These are phyloP conservation scores for Aspergillus spinulosporus DNA, from an alignment of 2,329 filamentous ascomycete species.

Conservation along the genomic window DNA sequence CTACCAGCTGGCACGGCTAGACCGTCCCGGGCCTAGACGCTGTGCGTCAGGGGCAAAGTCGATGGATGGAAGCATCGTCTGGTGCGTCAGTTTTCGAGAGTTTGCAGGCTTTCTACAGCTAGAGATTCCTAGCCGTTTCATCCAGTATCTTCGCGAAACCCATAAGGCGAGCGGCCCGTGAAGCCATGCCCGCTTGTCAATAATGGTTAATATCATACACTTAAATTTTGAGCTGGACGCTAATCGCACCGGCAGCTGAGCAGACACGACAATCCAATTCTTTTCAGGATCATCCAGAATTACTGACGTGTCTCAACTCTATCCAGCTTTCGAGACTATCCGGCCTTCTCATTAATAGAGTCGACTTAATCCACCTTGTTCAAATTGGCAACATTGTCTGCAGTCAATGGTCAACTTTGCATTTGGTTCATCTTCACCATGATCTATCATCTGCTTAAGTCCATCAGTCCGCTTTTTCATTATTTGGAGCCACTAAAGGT, in stretches of 20 bases:
- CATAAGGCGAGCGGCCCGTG: background rate
- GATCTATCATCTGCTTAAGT: conserved; percentile 1
- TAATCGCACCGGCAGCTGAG: background rate
- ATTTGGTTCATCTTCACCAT: background rate
- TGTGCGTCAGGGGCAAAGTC: conserved; percentile 12
- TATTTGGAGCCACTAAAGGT: background rate
- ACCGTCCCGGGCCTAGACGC: conserved; percentile 6
- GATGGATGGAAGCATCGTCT: conserved; percentile 1
- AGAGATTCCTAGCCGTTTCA: conserved; percentile 1
- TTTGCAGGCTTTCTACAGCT: conserved; percentile 10
- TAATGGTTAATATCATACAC: background rate
- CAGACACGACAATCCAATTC: background rate
- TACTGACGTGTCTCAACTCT: conserved; percentile 5
- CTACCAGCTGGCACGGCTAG: conserved; percentile 15
- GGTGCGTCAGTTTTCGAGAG: conserved; percentile 16
- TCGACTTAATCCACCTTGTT: background rate
- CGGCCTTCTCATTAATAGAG: background rate
- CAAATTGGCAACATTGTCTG: background rate
- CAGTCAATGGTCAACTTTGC: background rate
- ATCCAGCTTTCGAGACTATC: background rate
- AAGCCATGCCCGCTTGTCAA: background rate
- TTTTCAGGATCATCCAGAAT: conserved; percentile 1
- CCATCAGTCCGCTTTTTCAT: background rate
- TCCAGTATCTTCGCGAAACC: background rate
- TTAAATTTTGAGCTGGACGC: background rate